Evolutionary conservation across 1,139 yeast genomes (phyloP).

Genomic region (Eremothecium cymbalariae): DNA sequence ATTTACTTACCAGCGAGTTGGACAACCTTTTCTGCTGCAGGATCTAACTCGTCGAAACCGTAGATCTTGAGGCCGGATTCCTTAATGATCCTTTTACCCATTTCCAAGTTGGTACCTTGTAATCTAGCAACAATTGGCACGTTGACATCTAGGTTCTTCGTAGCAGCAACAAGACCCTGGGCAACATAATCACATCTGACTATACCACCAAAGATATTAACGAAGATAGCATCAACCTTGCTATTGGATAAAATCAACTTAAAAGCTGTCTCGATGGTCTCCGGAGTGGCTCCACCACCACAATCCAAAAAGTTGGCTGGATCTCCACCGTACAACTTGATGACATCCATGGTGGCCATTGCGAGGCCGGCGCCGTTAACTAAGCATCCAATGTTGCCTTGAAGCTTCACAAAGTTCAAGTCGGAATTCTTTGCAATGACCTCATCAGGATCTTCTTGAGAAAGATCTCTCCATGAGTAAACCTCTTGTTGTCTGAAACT

Average conservation of each 20-base stretch:
- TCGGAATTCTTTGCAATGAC: slow-evolving; percentile 85
- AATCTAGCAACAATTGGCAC: slow-evolving; percentile 96
- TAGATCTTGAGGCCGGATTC: slow-evolving; percentile 90
- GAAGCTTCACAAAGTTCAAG: slow-evolving; percentile 92
- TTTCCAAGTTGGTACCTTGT: slow-evolving; percentile 93
- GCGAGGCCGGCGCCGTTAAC: slow-evolving; percentile 99
- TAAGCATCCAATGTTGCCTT: slow-evolving; percentile 96
- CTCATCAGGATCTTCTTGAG: slow-evolving; percentile 98
- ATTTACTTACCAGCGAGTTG: slow-evolving; percentile 35
- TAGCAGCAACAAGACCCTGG: slow-evolving; percentile 88
- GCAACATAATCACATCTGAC: slow-evolving; percentile 99
- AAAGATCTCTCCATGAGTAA: slow-evolving; percentile 90
- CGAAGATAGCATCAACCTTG: slow-evolving; percentile 91
- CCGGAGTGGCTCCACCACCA: slow-evolving; percentile 99
- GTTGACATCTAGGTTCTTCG: slow-evolving; percentile 78
- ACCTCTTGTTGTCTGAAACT: slow-evolving; percentile 91
- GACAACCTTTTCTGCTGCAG: slow-evolving; percentile 95
- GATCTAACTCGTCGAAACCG: slow-evolving; percentile 87
- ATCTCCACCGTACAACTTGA: slow-evolving; percentile 95
- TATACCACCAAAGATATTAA: slow-evolving; percentile 98
- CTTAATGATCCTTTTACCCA: slow-evolving; percentile 79
- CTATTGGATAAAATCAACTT: slow-evolving; percentile 83
- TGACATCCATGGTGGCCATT: slow-evolving; percentile 99
- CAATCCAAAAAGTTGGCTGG: slow-evolving; percentile 99
- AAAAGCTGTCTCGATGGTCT: slow-evolving; percentile 95